Evolutionary conservation across 2,329 filamentous ascomycete genomes (phyloP).

Genomic region (Colletotrichum liriopes): DNA sequence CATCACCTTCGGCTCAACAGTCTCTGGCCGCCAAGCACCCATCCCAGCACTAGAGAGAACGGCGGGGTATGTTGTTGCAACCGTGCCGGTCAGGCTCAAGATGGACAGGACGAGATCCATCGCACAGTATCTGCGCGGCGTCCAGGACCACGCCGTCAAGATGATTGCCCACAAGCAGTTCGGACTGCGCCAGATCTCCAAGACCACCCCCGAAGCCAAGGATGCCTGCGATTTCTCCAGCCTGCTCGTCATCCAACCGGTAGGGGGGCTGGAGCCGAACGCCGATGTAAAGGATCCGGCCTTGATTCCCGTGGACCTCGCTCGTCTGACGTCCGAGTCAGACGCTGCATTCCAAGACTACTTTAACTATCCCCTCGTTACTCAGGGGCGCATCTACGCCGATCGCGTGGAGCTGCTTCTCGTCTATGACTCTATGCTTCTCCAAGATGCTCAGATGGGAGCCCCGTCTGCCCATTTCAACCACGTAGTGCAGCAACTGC

Average conservation of each 20-base stretch:
- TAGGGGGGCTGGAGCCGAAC: neutral
- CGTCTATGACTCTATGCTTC: constrained; percentile 28
- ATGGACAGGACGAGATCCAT: constrained; percentile 33
- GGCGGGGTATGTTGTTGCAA: constrained; percentile 49
- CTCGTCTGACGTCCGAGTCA: neutral
- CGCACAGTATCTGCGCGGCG: constrained; percentile 41
- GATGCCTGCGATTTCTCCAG: constrained; percentile 16
- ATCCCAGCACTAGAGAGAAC: constrained; percentile 43
- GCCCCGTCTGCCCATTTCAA: constrained; percentile 43
- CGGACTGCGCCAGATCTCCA: constrained; percentile 50
- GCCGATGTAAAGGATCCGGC: neutral
- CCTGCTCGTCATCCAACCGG: constrained; percentile 11
- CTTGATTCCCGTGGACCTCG: constrained; percentile 1
- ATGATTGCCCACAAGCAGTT: constrained; percentile 49
- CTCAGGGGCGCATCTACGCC: constrained; percentile 25
- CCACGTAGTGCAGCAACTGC: constrained; percentile 41
- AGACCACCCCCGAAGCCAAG: constrained; percentile 5
- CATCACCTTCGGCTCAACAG: constrained; percentile 57
- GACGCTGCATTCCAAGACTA: constrained; percentile 19
- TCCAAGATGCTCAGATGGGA: constrained; percentile 35
- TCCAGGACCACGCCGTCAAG: constrained; percentile 49
- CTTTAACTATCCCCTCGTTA: constrained; percentile 33
- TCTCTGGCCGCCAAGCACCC: constrained; percentile 48
- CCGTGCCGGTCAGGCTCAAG: constrained; percentile 26
- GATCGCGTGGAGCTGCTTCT: constrained; percentile 15